Evolutionary conservation across 2,329 filamentous ascomycete species (phyloP).

Genomic region (Stemphylium beticola): DNA sequence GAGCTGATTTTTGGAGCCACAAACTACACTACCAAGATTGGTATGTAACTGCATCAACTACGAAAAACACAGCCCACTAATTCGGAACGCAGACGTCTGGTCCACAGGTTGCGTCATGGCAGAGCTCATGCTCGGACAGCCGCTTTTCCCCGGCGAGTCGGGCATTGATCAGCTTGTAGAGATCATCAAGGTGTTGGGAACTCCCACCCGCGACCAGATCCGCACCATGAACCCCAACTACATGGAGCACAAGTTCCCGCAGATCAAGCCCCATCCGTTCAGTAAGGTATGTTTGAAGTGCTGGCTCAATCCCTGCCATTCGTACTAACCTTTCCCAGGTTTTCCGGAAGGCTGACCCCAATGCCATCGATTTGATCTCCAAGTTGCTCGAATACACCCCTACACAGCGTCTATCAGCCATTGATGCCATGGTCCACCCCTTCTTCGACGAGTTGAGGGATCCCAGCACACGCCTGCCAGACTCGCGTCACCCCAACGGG

Average conservation of each 20-base stretch:
- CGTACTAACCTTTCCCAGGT: conserved; percentile 60
- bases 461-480: conserved; percentile 86
- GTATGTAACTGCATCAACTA: conserved; percentile 62
- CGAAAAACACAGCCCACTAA: conserved; percentile 25
- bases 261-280: conserved; percentile 99
- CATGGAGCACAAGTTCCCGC: conserved; percentile 99
- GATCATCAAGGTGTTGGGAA: conserved; percentile 98
- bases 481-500: conserved; percentile 87
- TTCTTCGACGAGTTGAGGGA: conserved; percentile 98
- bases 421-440: conserved; percentile 97
- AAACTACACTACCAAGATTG: conserved; percentile 99
- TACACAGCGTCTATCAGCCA: conserved; percentile 88
- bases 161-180: conserved; percentile 98
- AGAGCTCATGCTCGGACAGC: conserved; percentile 97
- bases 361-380: conserved; percentile 94
- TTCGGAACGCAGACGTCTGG: conserved; percentile 79
- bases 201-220: conserved; percentile 95
- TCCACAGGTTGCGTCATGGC: conserved; percentile 99
- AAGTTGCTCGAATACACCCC: conserved; percentile 95
- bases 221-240: conserved; percentile 99
- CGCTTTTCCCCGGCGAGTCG: conserved; percentile 96
- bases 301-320: neutral
- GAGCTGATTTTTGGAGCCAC: conserved; percentile 98
- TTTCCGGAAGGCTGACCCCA: conserved; percentile 92
- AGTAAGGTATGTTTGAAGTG: conserved; percentile 70